Evolutionary conservation across 371 early-diverging fungal genomes (phyloP).

Genomic region (Rhizopus stolonifer): DNA sequence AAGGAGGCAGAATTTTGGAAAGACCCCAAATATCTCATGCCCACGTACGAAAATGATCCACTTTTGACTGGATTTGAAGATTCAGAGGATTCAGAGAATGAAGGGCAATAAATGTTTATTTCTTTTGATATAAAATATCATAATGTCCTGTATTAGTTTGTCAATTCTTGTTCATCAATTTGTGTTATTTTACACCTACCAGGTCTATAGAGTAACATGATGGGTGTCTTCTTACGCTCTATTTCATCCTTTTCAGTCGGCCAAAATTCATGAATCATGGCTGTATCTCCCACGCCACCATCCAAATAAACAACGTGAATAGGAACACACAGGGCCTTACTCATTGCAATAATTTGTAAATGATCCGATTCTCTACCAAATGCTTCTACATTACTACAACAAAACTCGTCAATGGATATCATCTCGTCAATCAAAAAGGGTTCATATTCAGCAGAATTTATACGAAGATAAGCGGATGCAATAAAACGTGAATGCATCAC

Average conservation of each 20-base stretch:
- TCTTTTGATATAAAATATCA: not conserved
- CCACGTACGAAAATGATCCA: constrained; percentile 87
- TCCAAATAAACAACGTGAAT: constrained; percentile 68
- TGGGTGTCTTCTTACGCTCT: constrained; percentile 26
- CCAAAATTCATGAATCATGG: constrained; percentile 56
- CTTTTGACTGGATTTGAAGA: constrained; percentile 76
- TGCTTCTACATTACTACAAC: constrained; percentile 65
- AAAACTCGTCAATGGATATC: constrained; percentile 64
- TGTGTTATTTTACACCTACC: constrained; percentile 25
- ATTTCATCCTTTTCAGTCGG: constrained; percentile 33
- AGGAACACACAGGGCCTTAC: constrained; percentile 56
- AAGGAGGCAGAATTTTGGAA: constrained; percentile 69
- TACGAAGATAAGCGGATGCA: constrained; percentile 66
- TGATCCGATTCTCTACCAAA: constrained; percentile 76
- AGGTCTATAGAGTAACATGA: constrained; percentile 46
- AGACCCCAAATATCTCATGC: constrained; percentile 75
- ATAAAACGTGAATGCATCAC: constrained; percentile 69
- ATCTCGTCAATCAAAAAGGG: constrained; percentile 64
- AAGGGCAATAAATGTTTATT: constrained; percentile 3
- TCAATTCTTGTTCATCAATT: too few relatives aligned
- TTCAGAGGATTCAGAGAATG: constrained; percentile 49
- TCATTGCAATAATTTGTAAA: constrained; percentile 66
- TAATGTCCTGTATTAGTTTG: not conserved
- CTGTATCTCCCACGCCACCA: constrained; percentile 48
- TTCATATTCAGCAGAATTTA: constrained; percentile 63